Percentiles rank a stretch among this genome's conserved stretches.
These are phyloP conservation scores for Melocanna baccifera DNA, from an alignment of 176 grass and related monocot species.

Conservation along the genomic window DNA sequence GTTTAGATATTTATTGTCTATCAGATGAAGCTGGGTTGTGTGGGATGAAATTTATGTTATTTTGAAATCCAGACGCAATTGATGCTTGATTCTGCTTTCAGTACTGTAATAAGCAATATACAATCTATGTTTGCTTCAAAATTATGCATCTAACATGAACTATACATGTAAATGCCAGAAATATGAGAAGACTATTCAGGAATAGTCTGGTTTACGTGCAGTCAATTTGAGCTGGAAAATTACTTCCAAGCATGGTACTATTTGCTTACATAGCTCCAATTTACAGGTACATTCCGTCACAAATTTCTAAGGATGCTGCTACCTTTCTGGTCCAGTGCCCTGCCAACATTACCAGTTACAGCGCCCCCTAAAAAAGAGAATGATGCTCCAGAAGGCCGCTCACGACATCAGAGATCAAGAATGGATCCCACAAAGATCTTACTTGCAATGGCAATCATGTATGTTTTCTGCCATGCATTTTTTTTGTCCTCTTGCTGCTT, in stretches of 20 bases:
- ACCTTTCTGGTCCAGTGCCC: conserved; percentile 89
- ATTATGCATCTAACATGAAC: conserved; percentile 4
- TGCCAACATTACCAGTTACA: conserved; percentile 89
- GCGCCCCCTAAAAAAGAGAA: conserved; percentile 68
- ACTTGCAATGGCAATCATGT: conserved; percentile 88
- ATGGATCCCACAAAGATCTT: conserved; percentile 93
- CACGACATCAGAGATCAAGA: conserved; percentile 66
- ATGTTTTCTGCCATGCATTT: conserved; percentile 29
- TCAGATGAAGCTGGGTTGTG: background rate
- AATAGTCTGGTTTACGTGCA: conserved; percentile 1
- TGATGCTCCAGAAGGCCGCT: conserved; percentile 65
- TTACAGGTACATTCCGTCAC: conserved; percentile 76
- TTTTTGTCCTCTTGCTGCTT: background rate
- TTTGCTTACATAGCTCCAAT: conserved; percentile 31
- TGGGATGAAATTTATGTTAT: background rate
- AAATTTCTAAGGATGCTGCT: conserved; percentile 92
- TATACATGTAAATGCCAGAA: background rate
- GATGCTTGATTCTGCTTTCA: background rate
- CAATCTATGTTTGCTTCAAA: background rate
- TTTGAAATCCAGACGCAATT: background rate
- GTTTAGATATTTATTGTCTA: background rate
- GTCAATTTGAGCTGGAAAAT: conserved; percentile 5
- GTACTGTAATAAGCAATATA: background rate
- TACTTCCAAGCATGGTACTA: conserved; percentile 1
- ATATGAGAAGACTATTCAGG: background rate